Base-by-base conservation (phyloP, 352 stramenopile species). In the Globisporangium mamillatum region DNA sequence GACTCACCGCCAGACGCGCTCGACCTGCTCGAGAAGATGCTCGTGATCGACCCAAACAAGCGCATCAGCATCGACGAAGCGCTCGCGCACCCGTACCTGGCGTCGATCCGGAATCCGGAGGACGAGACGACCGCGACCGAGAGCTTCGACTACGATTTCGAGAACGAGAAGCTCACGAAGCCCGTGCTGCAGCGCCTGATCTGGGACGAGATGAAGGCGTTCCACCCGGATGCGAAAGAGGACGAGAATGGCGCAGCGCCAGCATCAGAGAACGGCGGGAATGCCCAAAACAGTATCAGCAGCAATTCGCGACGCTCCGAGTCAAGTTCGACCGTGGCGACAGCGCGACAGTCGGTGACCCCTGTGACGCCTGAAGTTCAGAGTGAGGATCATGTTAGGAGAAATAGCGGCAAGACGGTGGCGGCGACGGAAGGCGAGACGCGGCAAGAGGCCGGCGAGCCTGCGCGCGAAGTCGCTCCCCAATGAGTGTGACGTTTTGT, bases 31-130 rank as follows among this genome's bases (percentile, higher is more conserved):
- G 71, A 97, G 60, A 91, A 91, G 52, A 97, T 98, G 90, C 78
- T 98, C 7, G 79, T 94, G 64, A 96, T 98, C 24, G 92, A 98
- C 71, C 95, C 95, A 10, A 86, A 89, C 65, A 95, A 97, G 66
- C 83, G 88, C 25, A 94, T 96, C 60, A 96, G 75, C 36, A 94
- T 98, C n/a, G 85, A 93, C 52, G 92, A 97, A 5, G 95, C 95
- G 1, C 79, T 99, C 2, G 81, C 73, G 0, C 94, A 98, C 63
- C 88, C 91, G 70, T 97, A 97, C 72, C 70, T 97, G 69, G 75
- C 78, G 14, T 90, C 93, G 16, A 92, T 98, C 44, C 93, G 97
- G 50, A 92, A 96, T 61, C 38, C 73, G 9, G 88, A 97, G 10
- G 87, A 98, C 60, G 94, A 98, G 80, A 97, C 92, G 3, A 84